Percentiles rank a stretch among this genome's conserved stretches.
These are phyloP conservation scores for Ceratocystis ficicola DNA, from an alignment of 2,329 filamentous ascomycete genomes.

Conservation along the genomic window DNA sequence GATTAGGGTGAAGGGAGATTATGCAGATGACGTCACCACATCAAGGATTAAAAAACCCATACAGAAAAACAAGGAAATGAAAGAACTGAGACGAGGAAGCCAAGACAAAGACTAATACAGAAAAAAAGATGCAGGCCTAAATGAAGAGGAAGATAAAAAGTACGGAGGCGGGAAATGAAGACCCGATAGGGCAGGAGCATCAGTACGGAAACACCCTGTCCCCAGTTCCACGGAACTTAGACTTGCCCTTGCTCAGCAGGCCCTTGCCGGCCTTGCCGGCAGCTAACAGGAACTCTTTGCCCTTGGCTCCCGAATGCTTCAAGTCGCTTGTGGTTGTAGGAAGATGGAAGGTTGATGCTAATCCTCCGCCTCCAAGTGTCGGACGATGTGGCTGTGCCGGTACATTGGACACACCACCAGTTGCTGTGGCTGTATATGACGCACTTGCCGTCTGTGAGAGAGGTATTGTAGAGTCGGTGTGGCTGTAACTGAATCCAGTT, in stretches of 20 bases:
- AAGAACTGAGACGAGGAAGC: not conserved
- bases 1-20: not conserved
- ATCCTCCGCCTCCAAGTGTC: constrained; percentile 27
- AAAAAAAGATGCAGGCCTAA: constrained; percentile 1
- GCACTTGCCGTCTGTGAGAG: not conserved
- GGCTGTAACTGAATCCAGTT: not conserved
- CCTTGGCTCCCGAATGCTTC: constrained; percentile 51
- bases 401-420: not conserved
- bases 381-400: constrained; percentile 21
- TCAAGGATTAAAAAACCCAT: not conserved
- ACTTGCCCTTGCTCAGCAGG: constrained; percentile 79
- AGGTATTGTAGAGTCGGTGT: not conserved
- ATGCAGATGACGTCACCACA: not conserved
- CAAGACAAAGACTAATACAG: not conserved
- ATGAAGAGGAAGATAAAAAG: not conserved
- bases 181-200: not conserved
- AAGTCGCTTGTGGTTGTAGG: constrained; percentile 32
- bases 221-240: constrained; percentile 59
- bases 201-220: constrained; percentile 76
- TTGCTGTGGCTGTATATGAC: not conserved
- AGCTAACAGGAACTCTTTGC: constrained; percentile 78
- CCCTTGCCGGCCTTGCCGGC: constrained; percentile 76
- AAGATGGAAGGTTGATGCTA: constrained; percentile 31
- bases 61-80: not conserved
- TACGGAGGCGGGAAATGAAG: not conserved